Evolutionary conservation across 2,329 filamentous ascomycete genomes (phyloP).

Genomic region (Cercospora nicotianae): DNA sequence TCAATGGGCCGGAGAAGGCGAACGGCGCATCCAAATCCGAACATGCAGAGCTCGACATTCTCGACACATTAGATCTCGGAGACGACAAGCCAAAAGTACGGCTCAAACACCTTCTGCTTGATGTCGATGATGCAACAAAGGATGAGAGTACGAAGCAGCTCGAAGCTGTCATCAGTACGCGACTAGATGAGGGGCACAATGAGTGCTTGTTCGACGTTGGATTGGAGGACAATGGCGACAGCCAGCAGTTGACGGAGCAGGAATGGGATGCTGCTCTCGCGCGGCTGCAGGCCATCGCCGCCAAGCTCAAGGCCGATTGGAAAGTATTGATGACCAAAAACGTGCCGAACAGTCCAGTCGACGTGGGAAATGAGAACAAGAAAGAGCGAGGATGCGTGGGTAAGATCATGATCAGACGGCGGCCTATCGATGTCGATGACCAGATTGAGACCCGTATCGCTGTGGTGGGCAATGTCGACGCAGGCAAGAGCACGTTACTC

Average conservation of each 20-base stretch:
- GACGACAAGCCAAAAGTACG: constrained; percentile 68
- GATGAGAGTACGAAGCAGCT: constrained; percentile 65
- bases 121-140: constrained; percentile 45
- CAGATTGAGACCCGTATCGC: constrained; percentile 95
- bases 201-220: constrained; percentile 92
- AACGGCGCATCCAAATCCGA: constrained; percentile 59
- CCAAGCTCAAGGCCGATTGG: constrained; percentile 68
- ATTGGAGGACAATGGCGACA: constrained; percentile 83
- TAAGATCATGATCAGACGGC: constrained; percentile 80
- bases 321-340: constrained; percentile 86
- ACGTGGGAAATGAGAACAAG: constrained; percentile 62
- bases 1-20: constrained; percentile 29
- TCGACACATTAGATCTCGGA: constrained; percentile 73
- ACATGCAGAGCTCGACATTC: constrained; percentile 85
- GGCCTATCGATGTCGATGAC: constrained; percentile 73
- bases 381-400: constrained; percentile 76
- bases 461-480: constrained; percentile 96
- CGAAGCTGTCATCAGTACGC: constrained; percentile 62
- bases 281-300: constrained; percentile 65
- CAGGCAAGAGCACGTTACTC: constrained; percentile 93
- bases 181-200: constrained; percentile 79
- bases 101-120: constrained; percentile 75
- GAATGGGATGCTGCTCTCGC: constrained; percentile 74
- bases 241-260: constrained; percentile 71
- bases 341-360: constrained; percentile 69